phyloP scores from a whole-genome alignment of 23 red algal species.

The Chondrus crispus region DNA sequence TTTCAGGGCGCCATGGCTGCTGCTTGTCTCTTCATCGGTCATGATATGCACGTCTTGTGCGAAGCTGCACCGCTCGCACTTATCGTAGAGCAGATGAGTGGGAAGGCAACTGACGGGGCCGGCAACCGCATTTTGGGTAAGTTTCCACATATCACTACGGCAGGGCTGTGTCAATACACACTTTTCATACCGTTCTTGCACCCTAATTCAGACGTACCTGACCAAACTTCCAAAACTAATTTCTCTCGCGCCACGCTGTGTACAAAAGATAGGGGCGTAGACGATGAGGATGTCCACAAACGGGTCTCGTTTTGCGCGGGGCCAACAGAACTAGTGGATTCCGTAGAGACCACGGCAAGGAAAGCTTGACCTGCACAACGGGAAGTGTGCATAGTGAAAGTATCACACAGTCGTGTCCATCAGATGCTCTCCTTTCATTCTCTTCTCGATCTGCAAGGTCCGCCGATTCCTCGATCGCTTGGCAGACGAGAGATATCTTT shows the following conservation, averaged over 20 bases:
- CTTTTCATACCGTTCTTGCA: too few relatives aligned
- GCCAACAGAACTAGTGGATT: slow-evolving; percentile 31
- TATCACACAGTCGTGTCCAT: too few relatives aligned
- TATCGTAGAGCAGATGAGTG: slow-evolving; percentile 78
- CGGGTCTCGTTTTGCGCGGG: slow-evolving; percentile 54
- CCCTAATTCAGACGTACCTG: too few relatives aligned
- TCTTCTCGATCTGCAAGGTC: not conserved
- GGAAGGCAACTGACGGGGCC: slow-evolving; percentile 43
- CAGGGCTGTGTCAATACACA: too few relatives aligned
- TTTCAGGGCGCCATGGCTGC: slow-evolving; percentile 51
- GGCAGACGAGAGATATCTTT: not conserved
- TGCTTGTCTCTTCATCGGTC: slow-evolving; percentile 55
- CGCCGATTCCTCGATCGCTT: not conserved
- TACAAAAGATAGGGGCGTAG: slow-evolving; percentile 13
- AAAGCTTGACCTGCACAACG: too few relatives aligned
- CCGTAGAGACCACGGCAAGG: too few relatives aligned
- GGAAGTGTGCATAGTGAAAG: too few relatives aligned
- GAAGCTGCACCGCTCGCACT: slow-evolving; percentile 77
- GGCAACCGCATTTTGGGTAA: slow-evolving; percentile 73
- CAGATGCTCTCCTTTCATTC: slow-evolving; percentile 31
- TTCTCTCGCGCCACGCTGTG: not conserved
- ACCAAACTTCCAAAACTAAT: too few relatives aligned
- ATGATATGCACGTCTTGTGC: slow-evolving; percentile 68
- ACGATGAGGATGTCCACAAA: slow-evolving; percentile 29
- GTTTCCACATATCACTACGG: too few relatives aligned